These are phyloP conservation scores for Fomitopsis palustris DNA, from an alignment of 1,284 basidiomycete species.

Conservation along the genomic window DNA sequence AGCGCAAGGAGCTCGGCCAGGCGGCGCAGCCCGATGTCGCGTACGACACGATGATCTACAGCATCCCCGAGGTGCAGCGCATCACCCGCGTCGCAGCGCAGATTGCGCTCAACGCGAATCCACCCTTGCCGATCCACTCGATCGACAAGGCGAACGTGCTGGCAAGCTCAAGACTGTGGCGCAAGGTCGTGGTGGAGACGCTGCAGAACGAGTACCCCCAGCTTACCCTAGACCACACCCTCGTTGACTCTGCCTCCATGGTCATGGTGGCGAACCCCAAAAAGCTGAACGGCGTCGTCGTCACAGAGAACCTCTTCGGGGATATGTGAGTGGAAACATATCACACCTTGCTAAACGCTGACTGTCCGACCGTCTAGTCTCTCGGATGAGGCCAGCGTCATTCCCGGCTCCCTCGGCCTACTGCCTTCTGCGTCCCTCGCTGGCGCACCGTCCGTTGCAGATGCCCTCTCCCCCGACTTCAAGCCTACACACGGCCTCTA, in stretches of 20 bases:
- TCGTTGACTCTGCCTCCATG: constrained; percentile 98
- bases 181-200: constrained; percentile 86
- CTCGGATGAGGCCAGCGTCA: constrained; percentile 95
- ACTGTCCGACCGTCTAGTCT: constrained; percentile 49
- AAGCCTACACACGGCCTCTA: constrained; percentile 84
- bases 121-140: constrained; percentile 88
- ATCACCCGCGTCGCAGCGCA: constrained; percentile 96
- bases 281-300: constrained; percentile 93
- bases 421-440: constrained; percentile 95
- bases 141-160: constrained; percentile 99
- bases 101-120: constrained; percentile 82
- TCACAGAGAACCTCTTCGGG: constrained; percentile 95
- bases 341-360: neutral
- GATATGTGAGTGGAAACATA: constrained; percentile 74
- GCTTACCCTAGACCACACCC: constrained; percentile 81
- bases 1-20: constrained; percentile 83
- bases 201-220: constrained; percentile 85
- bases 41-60: constrained; percentile 93
- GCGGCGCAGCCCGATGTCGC: constrained; percentile 63
- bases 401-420: constrained; percentile 95
- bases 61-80: constrained; percentile 86
- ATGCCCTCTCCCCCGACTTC: constrained; percentile 62
- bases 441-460: constrained; percentile 71
- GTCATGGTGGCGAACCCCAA: constrained; percentile 88
- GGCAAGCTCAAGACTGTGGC: constrained; percentile 93